phyloP scores from a whole-genome alignment of 768 basidiomycete species.

The Calocera cornea region DNA sequence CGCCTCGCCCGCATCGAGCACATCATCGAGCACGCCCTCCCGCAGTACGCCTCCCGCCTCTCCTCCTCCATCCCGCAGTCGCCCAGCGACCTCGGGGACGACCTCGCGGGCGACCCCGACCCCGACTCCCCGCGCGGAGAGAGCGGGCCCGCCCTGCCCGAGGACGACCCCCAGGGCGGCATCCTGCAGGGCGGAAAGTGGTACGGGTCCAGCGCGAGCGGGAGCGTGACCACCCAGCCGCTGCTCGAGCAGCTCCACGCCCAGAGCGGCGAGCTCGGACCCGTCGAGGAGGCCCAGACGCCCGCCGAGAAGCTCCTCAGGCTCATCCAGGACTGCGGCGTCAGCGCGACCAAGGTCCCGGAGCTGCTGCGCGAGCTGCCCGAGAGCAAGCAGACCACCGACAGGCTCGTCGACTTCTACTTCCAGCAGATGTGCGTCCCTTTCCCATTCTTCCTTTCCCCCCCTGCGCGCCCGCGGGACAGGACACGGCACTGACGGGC shows the following conservation, averaged over 20 bases:
- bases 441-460: too few relatives aligned
- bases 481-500: too few relatives aligned
- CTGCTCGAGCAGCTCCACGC: constrained; percentile 48
- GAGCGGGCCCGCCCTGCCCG: constrained; percentile 53
- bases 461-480: too few relatives aligned
- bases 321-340: constrained; percentile 84
- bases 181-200: constrained; percentile 73
- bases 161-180: constrained; percentile 63
- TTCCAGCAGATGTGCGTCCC: constrained; percentile 59
- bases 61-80: background rate
- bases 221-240: constrained; percentile 66
- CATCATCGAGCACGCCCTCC: constrained; percentile 65
- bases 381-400: constrained; percentile 48
- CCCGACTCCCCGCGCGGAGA: too few relatives aligned
- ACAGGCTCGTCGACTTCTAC: constrained; percentile 71
- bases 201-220: constrained; percentile 72
- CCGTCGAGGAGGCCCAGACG: constrained; percentile 20
- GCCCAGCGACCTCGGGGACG: constrained; percentile 4
- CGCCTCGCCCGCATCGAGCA: constrained; percentile 66
- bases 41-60: constrained; percentile 42
- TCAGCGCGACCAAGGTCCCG: constrained; percentile 76
- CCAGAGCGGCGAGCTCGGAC: constrained; percentile 8
- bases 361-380: constrained; percentile 84
- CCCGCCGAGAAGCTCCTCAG: constrained; percentile 74
- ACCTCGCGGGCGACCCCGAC: constrained; percentile 7